These are phyloP conservation scores for Endocalyx cinctus DNA, from an alignment of 2,329 filamentous ascomycete genomes.

Conservation along the genomic window DNA sequence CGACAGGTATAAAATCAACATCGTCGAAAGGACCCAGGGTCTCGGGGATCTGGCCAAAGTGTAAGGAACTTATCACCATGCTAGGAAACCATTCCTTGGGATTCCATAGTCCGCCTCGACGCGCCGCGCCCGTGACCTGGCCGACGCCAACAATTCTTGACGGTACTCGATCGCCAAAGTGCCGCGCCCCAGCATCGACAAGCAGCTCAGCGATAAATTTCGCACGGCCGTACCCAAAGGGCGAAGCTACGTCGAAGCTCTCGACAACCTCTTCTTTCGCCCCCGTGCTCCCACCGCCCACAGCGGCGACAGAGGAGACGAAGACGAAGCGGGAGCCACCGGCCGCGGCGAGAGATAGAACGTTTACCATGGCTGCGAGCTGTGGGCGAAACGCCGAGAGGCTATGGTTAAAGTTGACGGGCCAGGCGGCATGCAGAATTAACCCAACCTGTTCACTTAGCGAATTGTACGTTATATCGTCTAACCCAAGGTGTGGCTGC, in stretches of 20 bases:
- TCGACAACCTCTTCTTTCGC: slow-evolving; percentile 9
- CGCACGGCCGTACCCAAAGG: slow-evolving; percentile 13
- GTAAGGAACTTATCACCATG: slow-evolving; percentile 23
- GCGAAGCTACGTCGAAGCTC: slow-evolving; percentile 8
- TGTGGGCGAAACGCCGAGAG: slow-evolving; percentile 11
- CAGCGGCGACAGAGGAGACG: slow-evolving; percentile 13
- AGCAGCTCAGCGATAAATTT: slow-evolving; percentile 19
- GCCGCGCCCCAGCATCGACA: slow-evolving; percentile 11
- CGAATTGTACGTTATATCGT: slow-evolving; percentile 4
- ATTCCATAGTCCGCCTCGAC: slow-evolving; percentile 11
- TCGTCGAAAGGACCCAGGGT: slow-evolving; percentile 36
- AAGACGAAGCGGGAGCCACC: slow-evolving; percentile 15
- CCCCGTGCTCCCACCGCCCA: slow-evolving; percentile 1
- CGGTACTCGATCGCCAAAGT: slow-evolving; percentile 10
- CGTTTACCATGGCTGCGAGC: slow-evolving; percentile 5
- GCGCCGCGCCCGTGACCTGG: slow-evolving; percentile 15
- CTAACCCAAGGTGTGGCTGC: slow-evolving; percentile 13
- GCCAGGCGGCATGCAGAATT: slow-evolving; percentile 16
- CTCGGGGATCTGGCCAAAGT: slow-evolving; percentile 41
- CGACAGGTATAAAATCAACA: slow-evolving; percentile 53
- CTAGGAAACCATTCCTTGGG: slow-evolving; percentile 20
- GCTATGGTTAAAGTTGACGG: slow-evolving; percentile 18
- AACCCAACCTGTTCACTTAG: slow-evolving; percentile 8
- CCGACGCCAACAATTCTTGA: slow-evolving; percentile 13
- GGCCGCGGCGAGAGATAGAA: slow-evolving; percentile 13